These are phyloP conservation scores for Chiua virens DNA, from an alignment of 768 basidiomycete genomes.

Conservation along the genomic window DNA sequence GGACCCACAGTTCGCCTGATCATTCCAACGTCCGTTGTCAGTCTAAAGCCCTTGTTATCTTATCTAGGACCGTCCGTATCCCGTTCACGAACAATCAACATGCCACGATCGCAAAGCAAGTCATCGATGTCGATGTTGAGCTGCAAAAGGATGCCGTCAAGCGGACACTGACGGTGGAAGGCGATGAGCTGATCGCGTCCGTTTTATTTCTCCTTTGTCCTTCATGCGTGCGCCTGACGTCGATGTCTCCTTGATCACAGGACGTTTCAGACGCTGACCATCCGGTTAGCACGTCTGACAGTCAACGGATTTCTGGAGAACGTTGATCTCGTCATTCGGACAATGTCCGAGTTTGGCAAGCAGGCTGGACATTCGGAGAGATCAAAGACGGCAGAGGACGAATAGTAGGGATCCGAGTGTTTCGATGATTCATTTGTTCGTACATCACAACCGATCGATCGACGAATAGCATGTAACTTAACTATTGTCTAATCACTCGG, in stretches of 20 bases:
- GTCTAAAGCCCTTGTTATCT: not conserved
- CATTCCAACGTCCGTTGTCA: too few species aligned
- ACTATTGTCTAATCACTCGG: conserved; percentile 24
- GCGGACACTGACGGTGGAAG: conserved; percentile 66
- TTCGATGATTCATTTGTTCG: conserved; percentile 7
- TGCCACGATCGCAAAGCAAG: conserved; percentile 77
- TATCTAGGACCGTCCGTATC: conserved; percentile 62
- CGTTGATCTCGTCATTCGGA: conserved; percentile 80
- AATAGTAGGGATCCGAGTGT: conserved; percentile 4
- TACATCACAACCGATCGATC: conserved; percentile 15
- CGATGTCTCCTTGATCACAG: conserved; percentile 34
- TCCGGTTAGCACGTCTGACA: conserved; percentile 81
- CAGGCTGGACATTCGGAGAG: conserved; percentile 40
- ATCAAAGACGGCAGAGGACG: conserved; percentile 2
- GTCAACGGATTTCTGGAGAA: conserved; percentile 90
- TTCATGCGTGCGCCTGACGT: conserved; percentile 2
- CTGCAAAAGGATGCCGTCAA: conserved; percentile 80
- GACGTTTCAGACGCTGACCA: conserved; percentile 73
- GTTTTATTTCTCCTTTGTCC: conserved; percentile 28
- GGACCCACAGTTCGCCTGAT: not conserved
- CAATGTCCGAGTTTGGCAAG: conserved; percentile 77
- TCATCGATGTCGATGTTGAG: conserved; percentile 85
- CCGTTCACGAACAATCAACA: conserved; percentile 77
- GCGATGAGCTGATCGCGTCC: conserved; percentile 72
- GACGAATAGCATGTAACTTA: conserved; percentile 13